Conservation (phyloP, 805 yeast species). For the Jamesozyma gamospora region DNA sequence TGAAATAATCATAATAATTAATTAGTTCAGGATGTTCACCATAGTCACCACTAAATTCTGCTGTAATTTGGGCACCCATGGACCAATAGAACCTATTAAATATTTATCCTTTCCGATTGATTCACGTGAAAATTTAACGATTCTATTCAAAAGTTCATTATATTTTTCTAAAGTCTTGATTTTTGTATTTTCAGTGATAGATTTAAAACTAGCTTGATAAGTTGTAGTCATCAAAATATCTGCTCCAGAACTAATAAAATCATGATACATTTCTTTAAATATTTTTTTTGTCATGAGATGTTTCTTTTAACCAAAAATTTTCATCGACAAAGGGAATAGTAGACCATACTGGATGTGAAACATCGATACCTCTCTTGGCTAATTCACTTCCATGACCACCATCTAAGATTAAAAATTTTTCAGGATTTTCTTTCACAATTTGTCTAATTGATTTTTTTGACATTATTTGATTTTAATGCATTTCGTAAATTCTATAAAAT, state of each 20-base stretch:
- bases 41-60: constrained; percentile 68
- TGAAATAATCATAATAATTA: constrained; percentile 26
- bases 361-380: constrained; percentile 38
- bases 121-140: constrained; percentile 15
- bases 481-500: no score
- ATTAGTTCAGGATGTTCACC: constrained; percentile 21
- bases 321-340: constrained; percentile 38
- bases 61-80: constrained; percentile 64
- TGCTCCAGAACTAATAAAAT: constrained; percentile 46
- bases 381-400: constrained; percentile 62
- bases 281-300: constrained; percentile 30
- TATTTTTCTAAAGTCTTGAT: constrained; percentile 16
- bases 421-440: constrained; percentile 7
- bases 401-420: constrained; percentile 32
- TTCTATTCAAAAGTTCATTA: constrained; percentile 13
- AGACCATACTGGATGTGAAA: constrained; percentile 50
- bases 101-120: constrained; percentile 18
- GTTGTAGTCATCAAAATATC: constrained; percentile 47
- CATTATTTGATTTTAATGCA: no score
- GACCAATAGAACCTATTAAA: constrained; percentile 55
- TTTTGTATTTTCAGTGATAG: constrained; percentile 29
- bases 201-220: constrained; percentile 45
- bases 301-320: constrained; percentile 15
- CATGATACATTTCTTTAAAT: constrained; percentile 40
- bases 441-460: constrained; percentile 3